Evolutionary conservation across 139 green algal genomes (phyloP), one percentile per base, ranked within the genome.

Genomic region (Closterium sp.): DNA sequence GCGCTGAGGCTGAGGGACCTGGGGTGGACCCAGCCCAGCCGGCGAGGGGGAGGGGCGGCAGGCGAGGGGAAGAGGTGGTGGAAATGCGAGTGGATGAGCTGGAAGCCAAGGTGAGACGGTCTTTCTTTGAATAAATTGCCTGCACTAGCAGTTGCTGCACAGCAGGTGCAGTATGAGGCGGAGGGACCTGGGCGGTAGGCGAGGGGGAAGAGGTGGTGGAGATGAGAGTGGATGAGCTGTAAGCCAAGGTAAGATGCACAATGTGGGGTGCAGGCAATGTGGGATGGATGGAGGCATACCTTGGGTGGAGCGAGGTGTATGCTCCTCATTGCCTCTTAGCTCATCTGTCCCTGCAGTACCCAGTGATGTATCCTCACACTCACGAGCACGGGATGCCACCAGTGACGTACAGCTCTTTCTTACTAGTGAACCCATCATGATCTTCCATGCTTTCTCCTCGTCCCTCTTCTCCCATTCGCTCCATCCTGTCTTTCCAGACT

Each of bases 231-330:
- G 70, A 96, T 21, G 91, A 92, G 21, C 62, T 99, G 70, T 96
- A 98, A 93, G 96, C 98, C 85, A 97, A 97, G 89, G 92, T 94
- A 30, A 87, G 85, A 70, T 92, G 22, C n/a, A n/a, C n/a, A n/a
- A n/a, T n/a, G n/a, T n/a, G n/a, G n/a, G n/a, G n/a, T n/a, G n/a
- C n/a, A n/a, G n/a, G n/a, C n/a, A n/a, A n/a, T n/a, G n/a, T n/a
- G n/a, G n/a, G n/a, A n/a, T n/a, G n/a, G n/a, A n/a, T n/a, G n/a
- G n/a, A n/a, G n/a, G n/a, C n/a, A n/a, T n/a, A n/a, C n/a, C n/a
- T n/a, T n/a, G n/a, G n/a, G n/a, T n/a, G n/a, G n/a, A n/a, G n/a
- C n/a, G n/a, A n/a, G n/a, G n/a, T n/a, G n/a, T n/a, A n/a, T n/a
- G n/a, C n/a, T n/a, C n/a, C n/a, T n/a, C n/a, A n/a, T n/a, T n/a